Base-by-base conservation (phyloP, 805 yeast species). In the Hanseniaspora osmophila region DNA sequence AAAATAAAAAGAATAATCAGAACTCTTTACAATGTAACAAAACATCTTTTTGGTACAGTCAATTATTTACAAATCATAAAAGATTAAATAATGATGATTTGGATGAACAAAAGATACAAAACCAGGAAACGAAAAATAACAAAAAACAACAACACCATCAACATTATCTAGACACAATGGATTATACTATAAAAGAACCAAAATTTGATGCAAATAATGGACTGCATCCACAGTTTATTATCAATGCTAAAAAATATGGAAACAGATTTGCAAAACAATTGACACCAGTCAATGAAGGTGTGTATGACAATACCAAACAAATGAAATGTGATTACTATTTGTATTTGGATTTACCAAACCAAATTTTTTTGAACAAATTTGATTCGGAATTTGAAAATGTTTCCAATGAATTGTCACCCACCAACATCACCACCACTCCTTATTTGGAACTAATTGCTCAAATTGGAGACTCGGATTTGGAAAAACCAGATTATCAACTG, bases 381-480 rank as follows among this genome's bases (percentile, higher is more conserved):
- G 79, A 77, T 17, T 41, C 42, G 17, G 45, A 45, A 27, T 32
- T 45, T 19, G 39, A 38, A 18, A 32, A 30, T 33, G 42, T 33
- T 15, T 9, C 11, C 10, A 10, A 10, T 33, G 15, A 7, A 30
- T n/a, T n/a, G n/a, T n/a, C n/a, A n/a, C n/a, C n/a, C n/a, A n/a
- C n/a, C n/a, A n/a, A n/a, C n/a, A 33, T 33, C 37, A 33, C 10
- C 10, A 33, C 10, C 15, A 33, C 15, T 6, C 13, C n/a, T 18
- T 27, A 27, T 54, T 65, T 73, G 19, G 57, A 56, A n/a, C 60
- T 74, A 13, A 33, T 70, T 1, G 64, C 62, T 2, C 56, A 69
- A 0, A 72, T 72, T 70, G 81, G 81, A 2, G 75, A 73, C 44
- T 61, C 67, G n/a, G 78, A 77, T 52, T 58, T 77, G 19, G 83